These are phyloP conservation scores for Botryotinia calthae DNA, from an alignment of 2,329 filamentous ascomycete genomes.

Conservation along the genomic window DNA sequence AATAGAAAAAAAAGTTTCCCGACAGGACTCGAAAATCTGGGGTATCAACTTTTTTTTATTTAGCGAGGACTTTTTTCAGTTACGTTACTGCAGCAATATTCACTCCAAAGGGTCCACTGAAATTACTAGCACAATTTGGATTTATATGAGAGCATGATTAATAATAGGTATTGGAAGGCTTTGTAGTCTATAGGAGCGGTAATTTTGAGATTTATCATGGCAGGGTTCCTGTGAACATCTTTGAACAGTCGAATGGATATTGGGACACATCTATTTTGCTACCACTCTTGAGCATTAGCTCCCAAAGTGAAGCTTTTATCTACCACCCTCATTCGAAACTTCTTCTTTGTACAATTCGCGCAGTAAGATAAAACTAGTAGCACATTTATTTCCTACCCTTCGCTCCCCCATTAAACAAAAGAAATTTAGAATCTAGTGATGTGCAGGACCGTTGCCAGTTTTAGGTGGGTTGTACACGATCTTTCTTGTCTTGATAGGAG, in stretches of 20 bases:
- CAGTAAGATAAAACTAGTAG: slow-evolving; percentile 39
- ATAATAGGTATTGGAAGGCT: neutral
- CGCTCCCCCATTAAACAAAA: slow-evolving; percentile 29
- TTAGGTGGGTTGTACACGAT: slow-evolving; percentile 77
- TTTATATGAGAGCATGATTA: neutral
- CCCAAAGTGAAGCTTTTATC: slow-evolving; percentile 31
- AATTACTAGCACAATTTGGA: neutral
- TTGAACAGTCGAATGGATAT: slow-evolving; percentile 25
- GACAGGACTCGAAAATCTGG: neutral
- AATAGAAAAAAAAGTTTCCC: slow-evolving; percentile 5
- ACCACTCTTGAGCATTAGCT: slow-evolving; percentile 23
- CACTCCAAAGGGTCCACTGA: neutral
- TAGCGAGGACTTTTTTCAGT: slow-evolving; percentile 25
- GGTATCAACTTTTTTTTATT: slow-evolving; percentile 21
- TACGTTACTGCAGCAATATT: slow-evolving; percentile 23
- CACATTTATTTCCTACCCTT: slow-evolving; percentile 34
- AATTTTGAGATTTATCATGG: neutral
- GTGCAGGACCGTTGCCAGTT: slow-evolving; percentile 15
- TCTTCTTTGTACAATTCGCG: slow-evolving; percentile 35
- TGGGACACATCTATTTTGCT: slow-evolving; percentile 38
- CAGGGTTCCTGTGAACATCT: neutral
- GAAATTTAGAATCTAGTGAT: slow-evolving; percentile 33
- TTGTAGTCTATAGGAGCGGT: neutral
- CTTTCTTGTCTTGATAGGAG: slow-evolving; percentile 93
- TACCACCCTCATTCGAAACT: slow-evolving; percentile 18